phyloP scores from a whole-genome alignment of 352 stramenopile species.

The Phytophthora agathidicida region DNA sequence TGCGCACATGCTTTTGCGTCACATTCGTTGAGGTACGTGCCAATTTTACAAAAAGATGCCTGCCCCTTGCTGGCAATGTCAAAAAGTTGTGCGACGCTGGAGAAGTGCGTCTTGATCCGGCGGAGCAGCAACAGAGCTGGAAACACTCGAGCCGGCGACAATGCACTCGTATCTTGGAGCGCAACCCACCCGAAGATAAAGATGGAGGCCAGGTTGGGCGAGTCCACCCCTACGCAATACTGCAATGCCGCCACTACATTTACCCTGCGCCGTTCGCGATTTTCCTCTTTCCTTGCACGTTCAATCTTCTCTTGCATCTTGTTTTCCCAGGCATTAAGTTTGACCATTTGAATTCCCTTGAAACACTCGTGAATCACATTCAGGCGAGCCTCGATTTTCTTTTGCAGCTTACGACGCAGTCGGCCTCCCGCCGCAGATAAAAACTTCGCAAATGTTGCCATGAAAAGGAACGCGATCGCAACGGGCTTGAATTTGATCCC shows the following conservation, averaged over 20 bases:
- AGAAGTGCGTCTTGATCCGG: slow-evolving; percentile 40
- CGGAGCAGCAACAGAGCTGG: slow-evolving; percentile 41
- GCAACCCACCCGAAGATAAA: slow-evolving; percentile 49
- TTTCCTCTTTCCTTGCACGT: slow-evolving; percentile 44
- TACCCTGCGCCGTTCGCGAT: slow-evolving; percentile 22
- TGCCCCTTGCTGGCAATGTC: slow-evolving; percentile 30
- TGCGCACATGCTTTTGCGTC: slow-evolving; percentile 7
- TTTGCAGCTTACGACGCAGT: slow-evolving; percentile 29
- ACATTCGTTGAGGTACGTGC: slow-evolving; percentile 23
- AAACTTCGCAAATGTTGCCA: slow-evolving; percentile 28
- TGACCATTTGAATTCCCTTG: slow-evolving; percentile 65
- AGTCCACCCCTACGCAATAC: slow-evolving; percentile 36
- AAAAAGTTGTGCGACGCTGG: slow-evolving; percentile 30
- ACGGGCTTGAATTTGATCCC: slow-evolving; percentile 37
- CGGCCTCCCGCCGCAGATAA: slow-evolving; percentile 25
- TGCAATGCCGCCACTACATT: slow-evolving; percentile 34
- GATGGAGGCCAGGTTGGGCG: slow-evolving; percentile 42
- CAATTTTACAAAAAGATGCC: slow-evolving; percentile 31
- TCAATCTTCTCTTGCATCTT: slow-evolving; percentile 52
- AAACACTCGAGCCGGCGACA: slow-evolving; percentile 43
- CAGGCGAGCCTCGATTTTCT: slow-evolving; percentile 24
- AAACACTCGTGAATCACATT: slow-evolving; percentile 56
- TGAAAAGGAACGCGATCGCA: slow-evolving; percentile 30
- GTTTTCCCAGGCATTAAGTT: slow-evolving; percentile 67
- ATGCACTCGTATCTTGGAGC: slow-evolving; percentile 26